phyloP scores from a whole-genome alignment of 2,329 filamentous ascomycete species.

The Fusarium devonianum region DNA sequence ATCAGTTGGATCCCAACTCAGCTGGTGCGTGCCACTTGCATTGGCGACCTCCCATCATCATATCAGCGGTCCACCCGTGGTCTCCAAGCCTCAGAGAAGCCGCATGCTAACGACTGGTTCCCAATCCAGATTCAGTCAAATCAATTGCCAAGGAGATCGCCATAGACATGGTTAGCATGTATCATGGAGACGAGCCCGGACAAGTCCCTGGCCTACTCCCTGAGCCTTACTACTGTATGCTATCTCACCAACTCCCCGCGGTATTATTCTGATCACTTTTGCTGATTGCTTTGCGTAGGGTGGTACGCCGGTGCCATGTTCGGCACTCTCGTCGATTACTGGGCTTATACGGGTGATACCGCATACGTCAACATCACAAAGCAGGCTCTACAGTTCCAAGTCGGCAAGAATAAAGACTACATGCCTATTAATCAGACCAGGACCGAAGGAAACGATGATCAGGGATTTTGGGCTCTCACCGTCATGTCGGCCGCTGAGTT shows the following conservation, averaged over 20 bases:
- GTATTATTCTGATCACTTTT: neutral
- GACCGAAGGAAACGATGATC: constrained; percentile 76
- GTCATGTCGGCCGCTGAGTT: constrained; percentile 75
- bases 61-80: too few species aligned
- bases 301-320: constrained; percentile 80
- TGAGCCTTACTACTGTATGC: constrained; percentile 62
- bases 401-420: constrained; percentile 75
- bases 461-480: constrained; percentile 76
- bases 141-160: constrained; percentile 58
- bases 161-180: constrained; percentile 55
- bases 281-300: constrained; percentile 49
- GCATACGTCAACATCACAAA: constrained; percentile 73
- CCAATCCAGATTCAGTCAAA: constrained; percentile 56
- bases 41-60: neutral
- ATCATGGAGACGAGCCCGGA: constrained; percentile 58
- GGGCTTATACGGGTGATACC: constrained; percentile 79
- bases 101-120: constrained; percentile 5
- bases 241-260: neutral
- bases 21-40: constrained; percentile 40
- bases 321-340: constrained; percentile 79
- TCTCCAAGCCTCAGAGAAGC: too few species aligned
- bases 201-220: constrained; percentile 60
- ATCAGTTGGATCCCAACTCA: constrained; percentile 49
- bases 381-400: constrained; percentile 76
- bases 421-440: constrained; percentile 78